A percentile compares a stretch with the other conserved stretches of the same genome.
phyloP scores from a whole-genome alignment of 805 yeast genomes.

The Ogataea ramenticola region DNA sequence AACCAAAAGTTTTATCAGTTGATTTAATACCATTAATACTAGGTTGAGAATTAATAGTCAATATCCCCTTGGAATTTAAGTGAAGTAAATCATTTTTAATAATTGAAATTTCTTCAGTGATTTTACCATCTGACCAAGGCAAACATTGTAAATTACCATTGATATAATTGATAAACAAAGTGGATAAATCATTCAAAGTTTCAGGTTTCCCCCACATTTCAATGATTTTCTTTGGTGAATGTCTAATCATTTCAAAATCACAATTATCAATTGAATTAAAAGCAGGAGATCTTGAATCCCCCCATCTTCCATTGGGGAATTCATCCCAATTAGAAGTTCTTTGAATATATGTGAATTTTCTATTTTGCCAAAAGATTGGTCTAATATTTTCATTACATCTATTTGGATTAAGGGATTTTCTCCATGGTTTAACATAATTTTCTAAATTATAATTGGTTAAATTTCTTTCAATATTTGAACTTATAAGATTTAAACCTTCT shows the following conservation, averaged over 20 bases:
- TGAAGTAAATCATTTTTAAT: constrained; percentile 52
- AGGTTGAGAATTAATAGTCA: constrained; percentile 94
- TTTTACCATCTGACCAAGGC: constrained; percentile 95
- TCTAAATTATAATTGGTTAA: constrained; percentile 10
- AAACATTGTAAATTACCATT: constrained; percentile 63
- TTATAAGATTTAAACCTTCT: constrained; percentile 56
- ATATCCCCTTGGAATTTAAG: constrained; percentile 60
- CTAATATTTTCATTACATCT: constrained; percentile 77
- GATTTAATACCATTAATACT: constrained; percentile 75
- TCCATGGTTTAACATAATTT: constrained; percentile 62
- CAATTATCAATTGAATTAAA: constrained; percentile 83
- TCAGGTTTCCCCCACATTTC: constrained; percentile 87
- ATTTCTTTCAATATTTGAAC: constrained; percentile 16
- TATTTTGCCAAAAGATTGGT: constrained; percentile 94
- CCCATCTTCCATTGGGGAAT: constrained; percentile 98
- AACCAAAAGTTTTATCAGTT: constrained; percentile 66
- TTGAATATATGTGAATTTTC: constrained; percentile 82
- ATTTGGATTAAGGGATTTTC: constrained; percentile 77
- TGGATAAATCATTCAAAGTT: constrained; percentile 48
- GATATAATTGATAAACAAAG: constrained; percentile 61
- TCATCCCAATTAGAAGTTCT: constrained; percentile 96
- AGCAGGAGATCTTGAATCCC: constrained; percentile 96
- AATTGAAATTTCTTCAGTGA: constrained; percentile 64
- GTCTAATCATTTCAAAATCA: constrained; percentile 75
- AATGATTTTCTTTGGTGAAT: constrained; percentile 69